Evolutionary conservation across 371 early-diverging fungal species (phyloP).

Genomic region (Rhizopus sp.): DNA sequence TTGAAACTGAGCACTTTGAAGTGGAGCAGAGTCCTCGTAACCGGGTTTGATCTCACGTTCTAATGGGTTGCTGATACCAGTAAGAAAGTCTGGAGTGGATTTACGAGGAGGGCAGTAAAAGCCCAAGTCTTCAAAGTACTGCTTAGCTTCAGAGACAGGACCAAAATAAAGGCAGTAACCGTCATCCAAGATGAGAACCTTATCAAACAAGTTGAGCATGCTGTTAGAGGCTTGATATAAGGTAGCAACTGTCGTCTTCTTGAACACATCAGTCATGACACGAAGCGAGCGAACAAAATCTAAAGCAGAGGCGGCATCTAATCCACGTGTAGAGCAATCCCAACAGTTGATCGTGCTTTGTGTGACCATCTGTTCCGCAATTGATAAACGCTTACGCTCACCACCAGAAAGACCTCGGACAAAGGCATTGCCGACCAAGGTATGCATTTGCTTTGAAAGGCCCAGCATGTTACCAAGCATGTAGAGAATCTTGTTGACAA

Average conservation of each 20-base stretch:
- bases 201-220: constrained; percentile 69
- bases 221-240: constrained; percentile 69
- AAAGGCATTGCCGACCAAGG: constrained; percentile 72
- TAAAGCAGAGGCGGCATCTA: constrained; percentile 86
- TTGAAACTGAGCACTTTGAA: constrained; percentile 56
- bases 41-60: constrained; percentile 65
- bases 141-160: constrained; percentile 49
- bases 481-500: constrained; percentile 39
- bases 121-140: constrained; percentile 60
- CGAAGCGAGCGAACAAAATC: constrained; percentile 65
- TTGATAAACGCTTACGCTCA: constrained; percentile 74
- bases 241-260: constrained; percentile 59
- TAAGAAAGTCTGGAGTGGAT: constrained; percentile 80
- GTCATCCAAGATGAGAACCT: constrained; percentile 62
- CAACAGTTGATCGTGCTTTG: constrained; percentile 66
- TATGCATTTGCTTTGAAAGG: constrained; percentile 61
- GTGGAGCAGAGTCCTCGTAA: constrained; percentile 52
- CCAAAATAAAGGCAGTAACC: constrained; percentile 71
- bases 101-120: constrained; percentile 73
- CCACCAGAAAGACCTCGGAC: constrained; percentile 75
- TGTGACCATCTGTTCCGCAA: constrained; percentile 77
- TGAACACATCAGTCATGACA: constrained; percentile 55
- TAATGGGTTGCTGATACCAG: constrained; percentile 65
- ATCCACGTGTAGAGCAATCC: constrained; percentile 79
- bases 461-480: constrained; percentile 57